Conservation (phyloP, 1,284 basidiomycete genomes). For the Golubevia pallescens region DNA sequence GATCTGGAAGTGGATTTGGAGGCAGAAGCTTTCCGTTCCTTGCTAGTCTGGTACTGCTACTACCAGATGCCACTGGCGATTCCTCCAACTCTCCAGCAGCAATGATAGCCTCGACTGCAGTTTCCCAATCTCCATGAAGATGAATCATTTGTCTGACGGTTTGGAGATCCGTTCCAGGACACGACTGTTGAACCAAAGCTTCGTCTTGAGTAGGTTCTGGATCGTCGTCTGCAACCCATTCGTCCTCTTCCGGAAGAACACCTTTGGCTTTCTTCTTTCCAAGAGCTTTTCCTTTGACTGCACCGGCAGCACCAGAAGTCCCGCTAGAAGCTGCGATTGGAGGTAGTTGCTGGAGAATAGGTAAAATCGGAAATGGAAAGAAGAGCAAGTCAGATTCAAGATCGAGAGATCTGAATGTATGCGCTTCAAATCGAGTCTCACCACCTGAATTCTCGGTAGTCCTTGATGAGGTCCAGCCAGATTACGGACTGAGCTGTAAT, state of each 20-base stretch:
- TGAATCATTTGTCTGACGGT: slow-evolving; percentile 9
- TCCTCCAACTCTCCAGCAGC: not conserved
- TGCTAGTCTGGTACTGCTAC: not conserved
- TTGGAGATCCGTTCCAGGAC: slow-evolving; percentile 9
- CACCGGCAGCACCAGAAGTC: not conserved
- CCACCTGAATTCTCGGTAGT: slow-evolving; percentile 45
- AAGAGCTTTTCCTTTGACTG: slow-evolving; percentile 1
- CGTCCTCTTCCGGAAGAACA: slow-evolving; percentile 12
- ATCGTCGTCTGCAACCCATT: not conserved
- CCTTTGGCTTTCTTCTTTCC: not conserved
- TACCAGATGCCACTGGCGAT: no score
- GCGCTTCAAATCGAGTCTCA: slow-evolving; percentile 8
- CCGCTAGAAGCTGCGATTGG: slow-evolving; percentile 2
- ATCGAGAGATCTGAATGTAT: not conserved
- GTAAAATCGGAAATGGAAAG: slow-evolving; percentile 1
- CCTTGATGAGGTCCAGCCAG: slow-evolving; percentile 52
- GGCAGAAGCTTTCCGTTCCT: slow-evolving; percentile 12
- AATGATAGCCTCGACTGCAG: slow-evolving; percentile 12
- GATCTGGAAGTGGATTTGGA: slow-evolving; percentile 30
- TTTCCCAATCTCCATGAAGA: slow-evolving; percentile 14
- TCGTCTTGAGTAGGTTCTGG: slow-evolving; percentile 10
- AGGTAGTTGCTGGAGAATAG: slow-evolving; percentile 5
- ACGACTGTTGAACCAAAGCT: slow-evolving; percentile 9
- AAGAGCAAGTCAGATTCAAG: not conserved
- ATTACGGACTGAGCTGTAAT: slow-evolving; percentile 57